Base-by-base conservation (phyloP, 352 stramenopile species). In the Globisporangium paroecandrum region DNA sequence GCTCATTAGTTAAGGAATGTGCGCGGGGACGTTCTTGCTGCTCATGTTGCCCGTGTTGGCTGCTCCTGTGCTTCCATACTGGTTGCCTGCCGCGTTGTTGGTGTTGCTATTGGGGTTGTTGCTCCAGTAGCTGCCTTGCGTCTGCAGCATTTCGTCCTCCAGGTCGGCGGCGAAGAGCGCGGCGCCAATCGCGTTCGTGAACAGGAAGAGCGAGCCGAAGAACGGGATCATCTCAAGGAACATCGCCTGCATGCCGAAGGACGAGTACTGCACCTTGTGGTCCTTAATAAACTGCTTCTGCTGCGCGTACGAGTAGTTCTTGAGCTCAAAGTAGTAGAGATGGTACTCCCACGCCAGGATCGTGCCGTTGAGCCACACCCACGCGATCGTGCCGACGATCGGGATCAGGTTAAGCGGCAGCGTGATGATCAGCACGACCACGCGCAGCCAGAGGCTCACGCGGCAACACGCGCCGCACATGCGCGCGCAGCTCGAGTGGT, bases 301-400 rank as follows among this genome's bases (percentile, higher is more conserved):
- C 57, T 90, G 74, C 15, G 59, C 71, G 68, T 89, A 89, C n/a
- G 57, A 62, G 24, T 76, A 75, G 62, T 82, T 79, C 58, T 87
- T 87, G 64, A 90, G 77, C 70, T 90, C 83, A 68, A 93, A 91
- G 69, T 90, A 93, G 67, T 85, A 85, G 36, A 90, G 70, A 63
- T 91, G 83, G 51, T 87, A 81, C 68, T 91, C 83, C 85, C 85
- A 93, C 8, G 77, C 83, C 58, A 89, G 63, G 58, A 91, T 69
- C 22, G 77, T 81, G 67, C 82, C 81, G 70, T 93, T 91, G 64
- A 91, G 70, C 78, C 77, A 91, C 62, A 87, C 71, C 64, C 85
- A 93, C 34, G 81, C 58, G 55, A 88, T 58, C 32, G 81, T 87
- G 56, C 85, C 85, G 59, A 89, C 49, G 51, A 93, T 65, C 6